Percentiles rank a stretch among this genome's conserved stretches.
Conservation (phyloP, 768 basidiomycete genomes). For the Rhodotorula toruloides region DNA sequence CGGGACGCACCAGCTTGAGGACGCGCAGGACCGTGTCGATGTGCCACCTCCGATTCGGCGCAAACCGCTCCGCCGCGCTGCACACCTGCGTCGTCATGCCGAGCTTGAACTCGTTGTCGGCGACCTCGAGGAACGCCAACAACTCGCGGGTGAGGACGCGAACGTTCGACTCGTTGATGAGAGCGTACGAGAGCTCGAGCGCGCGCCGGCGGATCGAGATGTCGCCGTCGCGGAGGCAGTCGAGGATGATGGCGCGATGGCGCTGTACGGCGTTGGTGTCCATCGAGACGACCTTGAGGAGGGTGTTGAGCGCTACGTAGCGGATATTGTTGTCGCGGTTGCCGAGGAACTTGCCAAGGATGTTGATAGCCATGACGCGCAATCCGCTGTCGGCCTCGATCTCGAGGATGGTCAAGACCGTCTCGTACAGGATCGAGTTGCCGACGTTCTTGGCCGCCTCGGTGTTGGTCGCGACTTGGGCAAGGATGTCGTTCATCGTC, state of each 20-base stretch:
- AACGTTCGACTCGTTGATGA: slow-evolving; percentile 92
- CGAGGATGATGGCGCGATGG: slow-evolving; percentile 96
- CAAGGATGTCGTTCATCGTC: slow-evolving; percentile 95
- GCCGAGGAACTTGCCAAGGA: slow-evolving; percentile 93
- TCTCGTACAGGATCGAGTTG: slow-evolving; percentile 95
- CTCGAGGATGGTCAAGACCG: slow-evolving; percentile 89
- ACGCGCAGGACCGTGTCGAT: slow-evolving; percentile 94
- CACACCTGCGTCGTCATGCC: slow-evolving; percentile 97
- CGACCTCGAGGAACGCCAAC: slow-evolving; percentile 91
- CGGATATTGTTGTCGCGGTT: slow-evolving; percentile 98
- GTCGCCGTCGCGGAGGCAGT: slow-evolving; percentile 97
- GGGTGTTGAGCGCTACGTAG: slow-evolving; percentile 94
- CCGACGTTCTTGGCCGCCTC: slow-evolving; percentile 97
- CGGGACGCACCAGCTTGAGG: slow-evolving; percentile 67
- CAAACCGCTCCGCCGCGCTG: slow-evolving; percentile 89
- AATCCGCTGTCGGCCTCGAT: slow-evolving; percentile 94
- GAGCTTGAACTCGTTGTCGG: slow-evolving; percentile 97
- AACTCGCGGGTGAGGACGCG: slow-evolving; percentile 86
- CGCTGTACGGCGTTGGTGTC: slow-evolving; percentile 97
- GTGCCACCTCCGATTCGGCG: slow-evolving; percentile 97
- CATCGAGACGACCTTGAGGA: slow-evolving; percentile 96
- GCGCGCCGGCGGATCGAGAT: slow-evolving; percentile 97
- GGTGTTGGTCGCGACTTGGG: slow-evolving; percentile 98
- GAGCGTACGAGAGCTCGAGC: slow-evolving; percentile 90
- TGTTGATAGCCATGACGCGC: slow-evolving; percentile 99